Base-by-base conservation (phyloP, 345 rosid genomes). In the Bruguiera gymnorhiza region DNA sequence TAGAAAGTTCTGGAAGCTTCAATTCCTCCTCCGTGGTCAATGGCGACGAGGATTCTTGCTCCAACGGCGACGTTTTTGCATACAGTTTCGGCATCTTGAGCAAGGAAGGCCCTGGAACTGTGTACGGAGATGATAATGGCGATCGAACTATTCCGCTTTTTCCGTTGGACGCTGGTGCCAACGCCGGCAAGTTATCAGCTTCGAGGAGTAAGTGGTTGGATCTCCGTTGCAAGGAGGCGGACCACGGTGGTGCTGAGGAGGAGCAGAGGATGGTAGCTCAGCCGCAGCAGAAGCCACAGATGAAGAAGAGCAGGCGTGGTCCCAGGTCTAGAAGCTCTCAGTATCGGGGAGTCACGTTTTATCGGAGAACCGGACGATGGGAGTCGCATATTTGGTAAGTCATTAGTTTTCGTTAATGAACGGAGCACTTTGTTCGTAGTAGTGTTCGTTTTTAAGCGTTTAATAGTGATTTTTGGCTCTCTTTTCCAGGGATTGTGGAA, bases 351-450 rank as follows among this genome's bases (percentile, higher is more conserved):
- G 98, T 92, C 69, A 96, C 99, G 56, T 96, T 92, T 84, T 96
- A 96, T 80, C 85, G 98, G 65, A 71, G 99, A 69, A 96, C 99
- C 26, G 97, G 99, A 63, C 83, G 99, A 54, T 96, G 99, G 99
- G 99, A 96, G 63, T 96, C 99, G 6, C 99, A 96, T 78, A 96
- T 96, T 69, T 96, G 98, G 99, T 96, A 55, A 30, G 82, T 70
- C 26, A 0, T 34, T 58, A 29, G 7, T 4, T 61, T 26, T n/a
- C 26, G 24, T 32, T 26, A 56, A 56, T 56, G 30, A 56, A 6
- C 29, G 60, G 23, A 3, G 30, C 31, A 9, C 9, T 11, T 24
- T 24, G 11, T 27, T 56, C 6, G n/a, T 29, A n/a, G n/a, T 48
- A 32, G 18, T 58, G 9, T 20, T 24, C 29, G 29, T 24, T 66